Percentiles rank a stretch among this genome's conserved stretches.
phyloP scores from a whole-genome alignment of 768 basidiomycete genomes.

The Sporobolomyces phaffii region DNA sequence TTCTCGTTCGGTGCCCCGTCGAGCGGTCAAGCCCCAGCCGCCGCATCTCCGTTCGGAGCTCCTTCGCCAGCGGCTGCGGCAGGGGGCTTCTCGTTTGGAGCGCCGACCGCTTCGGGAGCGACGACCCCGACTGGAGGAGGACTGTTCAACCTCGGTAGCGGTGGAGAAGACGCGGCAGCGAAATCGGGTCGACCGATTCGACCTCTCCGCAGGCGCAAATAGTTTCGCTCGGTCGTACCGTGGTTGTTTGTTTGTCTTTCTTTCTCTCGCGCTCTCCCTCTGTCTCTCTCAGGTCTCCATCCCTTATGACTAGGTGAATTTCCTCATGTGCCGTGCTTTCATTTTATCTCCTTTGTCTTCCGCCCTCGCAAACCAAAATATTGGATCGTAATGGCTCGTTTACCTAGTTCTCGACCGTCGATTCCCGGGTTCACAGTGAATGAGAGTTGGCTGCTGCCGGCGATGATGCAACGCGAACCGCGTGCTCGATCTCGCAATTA shows the following conservation, averaged over 20 bases:
- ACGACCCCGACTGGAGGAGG: slow-evolving; percentile 4
- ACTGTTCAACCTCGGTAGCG: slow-evolving; percentile 26
- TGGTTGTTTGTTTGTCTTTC: neutral
- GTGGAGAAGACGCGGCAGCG: slow-evolving; percentile 9
- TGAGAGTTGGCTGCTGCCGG: no score
- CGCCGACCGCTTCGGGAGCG: slow-evolving; percentile 4
- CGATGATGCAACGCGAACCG: no score
- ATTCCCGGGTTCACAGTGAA: no score
- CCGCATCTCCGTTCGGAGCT: neutral
- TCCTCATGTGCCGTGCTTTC: no score
- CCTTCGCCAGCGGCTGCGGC: neutral
- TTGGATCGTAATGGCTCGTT: no score
- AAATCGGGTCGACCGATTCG: slow-evolving; percentile 6
- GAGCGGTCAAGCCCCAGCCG: neutral
- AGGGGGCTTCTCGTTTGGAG: slow-evolving; percentile 17
- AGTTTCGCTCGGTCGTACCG: neutral
- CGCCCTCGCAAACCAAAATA: no score
- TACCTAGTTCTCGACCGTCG: no score
- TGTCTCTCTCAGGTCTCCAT: no score
- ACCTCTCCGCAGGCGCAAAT: neutral
- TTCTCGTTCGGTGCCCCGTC: slow-evolving; percentile 14
- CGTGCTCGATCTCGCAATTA: no score
- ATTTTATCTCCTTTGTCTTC: no score
- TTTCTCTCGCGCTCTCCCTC: neutral
- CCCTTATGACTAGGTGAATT: no score